Evolutionary conservation across 352 stramenopile species (phyloP).

Genomic region (Phytophthora pini): DNA sequence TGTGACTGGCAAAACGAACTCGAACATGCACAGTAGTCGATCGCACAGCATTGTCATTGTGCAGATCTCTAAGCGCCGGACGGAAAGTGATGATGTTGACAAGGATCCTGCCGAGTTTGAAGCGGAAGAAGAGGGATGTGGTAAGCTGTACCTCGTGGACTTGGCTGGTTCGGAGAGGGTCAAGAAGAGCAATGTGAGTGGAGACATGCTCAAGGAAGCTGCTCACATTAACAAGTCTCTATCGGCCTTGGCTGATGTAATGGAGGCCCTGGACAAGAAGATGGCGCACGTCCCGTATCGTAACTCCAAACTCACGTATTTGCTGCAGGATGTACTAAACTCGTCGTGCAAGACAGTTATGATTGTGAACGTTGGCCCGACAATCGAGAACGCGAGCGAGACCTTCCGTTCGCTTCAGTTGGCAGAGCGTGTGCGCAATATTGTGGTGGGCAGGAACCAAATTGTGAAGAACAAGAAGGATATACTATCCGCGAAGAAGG

Average conservation of each 20-base stretch:
- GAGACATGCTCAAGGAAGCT: slow-evolving; percentile 82
- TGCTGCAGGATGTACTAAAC: slow-evolving; percentile 94
- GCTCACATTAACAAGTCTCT: slow-evolving; percentile 92
- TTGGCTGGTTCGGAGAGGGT: slow-evolving; percentile 93
- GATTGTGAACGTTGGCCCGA: slow-evolving; percentile 93
- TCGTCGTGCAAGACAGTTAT: slow-evolving; percentile 94
- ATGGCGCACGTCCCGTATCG: slow-evolving; percentile 94
- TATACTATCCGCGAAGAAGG: slow-evolving; percentile 91
- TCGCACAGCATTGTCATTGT: slow-evolving; percentile 94
- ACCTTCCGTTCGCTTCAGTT: slow-evolving; percentile 90
- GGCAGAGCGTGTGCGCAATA: slow-evolving; percentile 80
- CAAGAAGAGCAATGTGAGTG: slow-evolving; percentile 90
- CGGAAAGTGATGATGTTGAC: slow-evolving; percentile 35
- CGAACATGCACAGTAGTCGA: slow-evolving; percentile 91
- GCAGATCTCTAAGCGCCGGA: slow-evolving; percentile 76
- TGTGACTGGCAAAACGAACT: slow-evolving; percentile 85
- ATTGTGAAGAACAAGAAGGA: slow-evolving; percentile 89
- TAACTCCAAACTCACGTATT: slow-evolving; percentile 98
- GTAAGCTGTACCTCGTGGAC: slow-evolving; percentile 94
- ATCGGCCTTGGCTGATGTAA: slow-evolving; percentile 93
- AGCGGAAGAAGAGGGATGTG: slow-evolving; percentile 64
- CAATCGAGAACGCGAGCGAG: slow-evolving; percentile 82
- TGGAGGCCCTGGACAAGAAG: slow-evolving; percentile 93
- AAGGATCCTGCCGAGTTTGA: slow-evolving; percentile 35
- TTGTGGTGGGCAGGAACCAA: slow-evolving; percentile 80